Conservation (phyloP, 2,329 filamentous ascomycete genomes). For the Clarireedia paspali region DNA sequence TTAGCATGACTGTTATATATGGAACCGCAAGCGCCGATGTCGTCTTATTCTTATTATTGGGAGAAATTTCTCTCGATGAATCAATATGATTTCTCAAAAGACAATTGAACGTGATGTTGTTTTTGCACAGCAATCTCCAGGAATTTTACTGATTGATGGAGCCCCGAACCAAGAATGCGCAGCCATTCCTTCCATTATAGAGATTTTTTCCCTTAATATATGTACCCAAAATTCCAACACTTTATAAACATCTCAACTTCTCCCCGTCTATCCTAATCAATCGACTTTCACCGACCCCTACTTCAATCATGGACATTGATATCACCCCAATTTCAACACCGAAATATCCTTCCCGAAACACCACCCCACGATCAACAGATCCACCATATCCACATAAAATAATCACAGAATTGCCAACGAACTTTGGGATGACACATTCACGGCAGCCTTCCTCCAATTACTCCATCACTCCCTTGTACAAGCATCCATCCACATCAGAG, state of each 20-base stretch:
- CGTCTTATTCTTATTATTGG: too few relatives aligned
- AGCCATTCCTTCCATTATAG: neutral
- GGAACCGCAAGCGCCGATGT: neutral
- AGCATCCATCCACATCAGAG: neutral
- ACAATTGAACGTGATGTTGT: too few relatives aligned
- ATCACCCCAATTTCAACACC: neutral
- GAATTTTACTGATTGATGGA: too few relatives aligned
- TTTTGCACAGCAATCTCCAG: too few relatives aligned
- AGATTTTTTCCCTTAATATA: neutral
- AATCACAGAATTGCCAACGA: neutral
- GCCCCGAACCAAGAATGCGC: neutral
- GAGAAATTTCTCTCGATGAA: too few relatives aligned
- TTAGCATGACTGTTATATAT: slow-evolving; percentile 1
- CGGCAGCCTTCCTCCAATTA: neutral
- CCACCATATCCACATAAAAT: neutral
- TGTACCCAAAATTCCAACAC: neutral
- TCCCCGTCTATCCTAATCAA: neutral
- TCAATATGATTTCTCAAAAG: too few relatives aligned
- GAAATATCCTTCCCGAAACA: neutral
- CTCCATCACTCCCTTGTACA: neutral
- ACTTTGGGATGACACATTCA: neutral
- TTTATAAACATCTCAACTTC: neutral
- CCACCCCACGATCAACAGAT: neutral
- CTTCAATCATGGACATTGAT: neutral
- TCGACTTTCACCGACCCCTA: neutral